phyloP scores from a whole-genome alignment of 2,329 filamentous ascomycete species.

The Sarocladium strictum region DNA sequence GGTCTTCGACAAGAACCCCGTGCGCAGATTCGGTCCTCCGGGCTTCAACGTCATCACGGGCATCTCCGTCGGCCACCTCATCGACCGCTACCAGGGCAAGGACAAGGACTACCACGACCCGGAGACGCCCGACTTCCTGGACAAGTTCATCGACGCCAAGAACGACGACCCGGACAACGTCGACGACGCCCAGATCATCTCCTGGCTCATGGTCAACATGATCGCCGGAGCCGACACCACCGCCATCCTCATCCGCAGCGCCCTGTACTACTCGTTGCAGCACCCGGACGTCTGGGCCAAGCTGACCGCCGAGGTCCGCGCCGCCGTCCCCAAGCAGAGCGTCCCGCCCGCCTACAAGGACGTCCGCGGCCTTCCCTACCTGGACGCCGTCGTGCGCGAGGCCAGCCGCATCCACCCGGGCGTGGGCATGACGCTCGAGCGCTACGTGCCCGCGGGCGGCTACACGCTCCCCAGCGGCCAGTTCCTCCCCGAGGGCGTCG shows the following conservation, averaged over 20 bases:
- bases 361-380: slow-evolving; percentile 31
- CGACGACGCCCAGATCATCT: slow-evolving; percentile 20
- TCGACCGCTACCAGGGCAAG: too few species aligned
- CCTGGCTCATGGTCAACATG: slow-evolving; percentile 13
- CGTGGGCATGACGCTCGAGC: slow-evolving; percentile 41
- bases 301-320: slow-evolving; percentile 32
- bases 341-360: slow-evolving; percentile 16
- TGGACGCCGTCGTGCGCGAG: slow-evolving; percentile 47
- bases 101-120: too few species aligned
- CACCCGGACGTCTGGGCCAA: slow-evolving; percentile 21
- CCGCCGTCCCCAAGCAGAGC: slow-evolving; percentile 20
- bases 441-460: slow-evolving; percentile 38
- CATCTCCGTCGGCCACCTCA: neutral
- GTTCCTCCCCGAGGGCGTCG: slow-evolving; percentile 27
- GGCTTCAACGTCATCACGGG: slow-evolving; percentile 12
- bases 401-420: slow-evolving; percentile 36
- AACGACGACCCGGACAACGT: slow-evolving; percentile 27
- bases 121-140: slow-evolving; percentile 22
- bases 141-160: slow-evolving; percentile 29
- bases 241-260: slow-evolving; percentile 25
- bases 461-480: slow-evolving; percentile 27
- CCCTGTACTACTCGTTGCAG: slow-evolving; percentile 31
- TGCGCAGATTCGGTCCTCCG: slow-evolving; percentile 11
- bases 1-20: slow-evolving; percentile 11
- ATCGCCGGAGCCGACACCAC: slow-evolving; percentile 32